Conservation (phyloP, 768 basidiomycete genomes). For the Suillus lakei region DNA sequence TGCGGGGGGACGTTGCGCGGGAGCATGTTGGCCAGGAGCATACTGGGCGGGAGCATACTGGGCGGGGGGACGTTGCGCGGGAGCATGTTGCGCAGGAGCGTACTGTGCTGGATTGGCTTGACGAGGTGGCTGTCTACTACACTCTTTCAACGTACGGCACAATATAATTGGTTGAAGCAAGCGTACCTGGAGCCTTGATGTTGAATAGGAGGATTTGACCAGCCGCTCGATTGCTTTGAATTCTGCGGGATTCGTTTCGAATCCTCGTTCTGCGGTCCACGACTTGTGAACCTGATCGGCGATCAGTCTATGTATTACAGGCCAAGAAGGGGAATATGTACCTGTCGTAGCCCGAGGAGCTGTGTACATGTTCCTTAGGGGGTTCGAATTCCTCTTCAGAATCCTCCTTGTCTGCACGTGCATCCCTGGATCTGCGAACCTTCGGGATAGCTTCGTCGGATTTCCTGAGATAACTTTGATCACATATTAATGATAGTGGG, state of each 20-base stretch:
- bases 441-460: background rate
- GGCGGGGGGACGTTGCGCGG: background rate
- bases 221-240: background rate
- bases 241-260: background rate
- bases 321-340: background rate
- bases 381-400: background rate
- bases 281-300: background rate
- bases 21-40: background rate
- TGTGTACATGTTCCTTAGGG: background rate
- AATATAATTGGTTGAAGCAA: background rate
- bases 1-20: background rate
- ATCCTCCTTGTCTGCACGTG: background rate
- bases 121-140: background rate
- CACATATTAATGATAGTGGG: background rate
- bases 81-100: background rate
- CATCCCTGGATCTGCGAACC: background rate
- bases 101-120: background rate
- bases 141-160: background rate
- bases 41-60: background rate
- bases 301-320: background rate
- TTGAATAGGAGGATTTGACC: background rate
- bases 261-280: background rate
- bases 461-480: background rate
- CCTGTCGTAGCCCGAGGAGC: background rate
- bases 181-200: conserved; percentile 1